Evolutionary conservation across 768 basidiomycete species (phyloP).

Genomic region (Megacollybia marginata): DNA sequence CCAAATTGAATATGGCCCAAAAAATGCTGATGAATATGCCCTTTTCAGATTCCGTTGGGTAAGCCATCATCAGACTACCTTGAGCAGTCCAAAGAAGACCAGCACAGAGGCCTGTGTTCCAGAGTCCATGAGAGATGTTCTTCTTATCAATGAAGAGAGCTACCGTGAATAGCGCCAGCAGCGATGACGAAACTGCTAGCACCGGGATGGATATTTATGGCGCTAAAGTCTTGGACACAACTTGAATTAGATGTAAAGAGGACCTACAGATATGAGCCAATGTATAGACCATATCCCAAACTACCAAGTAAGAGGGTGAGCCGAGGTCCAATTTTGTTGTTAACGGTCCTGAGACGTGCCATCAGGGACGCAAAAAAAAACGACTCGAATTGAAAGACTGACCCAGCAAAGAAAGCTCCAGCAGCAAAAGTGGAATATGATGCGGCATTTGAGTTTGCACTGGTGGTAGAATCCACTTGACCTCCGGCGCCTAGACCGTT

Average conservation of each 20-base stretch:
- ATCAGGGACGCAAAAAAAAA: constrained; percentile 28
- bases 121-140: too few relatives aligned
- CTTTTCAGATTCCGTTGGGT: constrained; percentile 75
- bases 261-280: constrained; percentile 63
- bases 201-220: constrained; percentile 59
- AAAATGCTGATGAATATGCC: constrained; percentile 73
- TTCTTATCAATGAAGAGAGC: too few relatives aligned
- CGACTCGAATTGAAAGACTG: too few relatives aligned
- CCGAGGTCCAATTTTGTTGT: constrained; percentile 72
- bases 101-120: constrained; percentile 7
- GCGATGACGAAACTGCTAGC: constrained; percentile 60
- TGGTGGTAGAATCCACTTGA: constrained; percentile 55
- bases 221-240: constrained; percentile 28
- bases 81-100: constrained; percentile 77
- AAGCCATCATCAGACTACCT: constrained; percentile 81
- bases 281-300: constrained; percentile 68
- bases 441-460: constrained; percentile 65
- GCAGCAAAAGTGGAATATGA: constrained; percentile 60
- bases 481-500: constrained; percentile 78
- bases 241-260: background rate
- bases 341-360: constrained; percentile 50
- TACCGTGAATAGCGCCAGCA: constrained; percentile 67
- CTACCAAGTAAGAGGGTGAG: constrained; percentile 70
- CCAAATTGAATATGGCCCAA: constrained; percentile 81
- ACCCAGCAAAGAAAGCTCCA: constrained; percentile 59